These are phyloP conservation scores for Pseudozyma sp. DNA, from an alignment of 1,284 basidiomycete genomes.

Conservation along the genomic window DNA sequence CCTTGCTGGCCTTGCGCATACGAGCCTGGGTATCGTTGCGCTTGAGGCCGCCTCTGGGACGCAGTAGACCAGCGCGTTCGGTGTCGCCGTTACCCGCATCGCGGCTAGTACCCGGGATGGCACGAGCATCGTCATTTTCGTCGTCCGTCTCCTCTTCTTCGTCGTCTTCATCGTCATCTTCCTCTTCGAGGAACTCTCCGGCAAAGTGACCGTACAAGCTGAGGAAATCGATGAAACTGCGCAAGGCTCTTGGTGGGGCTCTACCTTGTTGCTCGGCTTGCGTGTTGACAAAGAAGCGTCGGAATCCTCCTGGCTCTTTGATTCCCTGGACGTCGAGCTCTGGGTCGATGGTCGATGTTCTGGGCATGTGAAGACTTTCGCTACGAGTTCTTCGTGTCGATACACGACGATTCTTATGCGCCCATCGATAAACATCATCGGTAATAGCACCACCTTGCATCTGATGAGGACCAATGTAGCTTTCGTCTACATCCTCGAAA, in stretches of 20 bases:
- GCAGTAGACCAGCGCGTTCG: constrained; percentile 58
- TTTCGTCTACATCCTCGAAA: constrained; percentile 42
- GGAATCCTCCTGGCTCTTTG: constrained; percentile 66
- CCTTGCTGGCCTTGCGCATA: constrained; percentile 55
- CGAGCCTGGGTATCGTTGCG: constrained; percentile 44
- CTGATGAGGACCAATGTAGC: constrained; percentile 62
- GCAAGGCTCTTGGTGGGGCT: constrained; percentile 60
- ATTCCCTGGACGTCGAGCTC: constrained; percentile 60
- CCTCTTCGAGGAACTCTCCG: constrained; percentile 63
- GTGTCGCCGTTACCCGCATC: constrained; percentile 46
- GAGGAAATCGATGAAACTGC: constrained; percentile 67
- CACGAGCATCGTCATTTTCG: constrained; percentile 35
- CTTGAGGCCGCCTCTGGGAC: constrained; percentile 30
- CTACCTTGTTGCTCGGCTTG: constrained; percentile 64
- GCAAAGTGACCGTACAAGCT: constrained; percentile 67
- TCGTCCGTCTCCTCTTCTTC: constrained; percentile 55
- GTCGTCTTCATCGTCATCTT: constrained; percentile 58
- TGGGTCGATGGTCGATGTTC: constrained; percentile 60
- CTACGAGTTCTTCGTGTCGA: constrained; percentile 49
- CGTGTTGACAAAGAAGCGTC: constrained; percentile 60
- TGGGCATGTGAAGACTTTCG: constrained; percentile 65
- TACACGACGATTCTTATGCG: constrained; percentile 62
- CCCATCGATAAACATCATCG: constrained; percentile 67
- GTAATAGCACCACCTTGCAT: constrained; percentile 67
- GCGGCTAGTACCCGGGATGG: constrained; percentile 44